Conservation (phyloP, 805 yeast species). For the Hanseniaspora taiwanica region DNA sequence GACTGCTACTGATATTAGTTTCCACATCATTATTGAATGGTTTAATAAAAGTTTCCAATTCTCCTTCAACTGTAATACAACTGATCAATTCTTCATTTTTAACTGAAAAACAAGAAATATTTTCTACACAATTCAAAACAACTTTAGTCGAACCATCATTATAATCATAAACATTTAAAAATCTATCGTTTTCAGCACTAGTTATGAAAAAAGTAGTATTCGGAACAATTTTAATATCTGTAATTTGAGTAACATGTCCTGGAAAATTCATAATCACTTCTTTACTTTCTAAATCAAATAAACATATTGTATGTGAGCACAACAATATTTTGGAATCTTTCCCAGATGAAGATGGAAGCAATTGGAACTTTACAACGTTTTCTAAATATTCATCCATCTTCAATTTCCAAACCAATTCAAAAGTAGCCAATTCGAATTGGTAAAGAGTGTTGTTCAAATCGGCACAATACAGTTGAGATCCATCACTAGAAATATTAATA, state of each 20-base stretch:
- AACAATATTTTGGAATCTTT: constrained; percentile 40
- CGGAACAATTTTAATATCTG: constrained; percentile 8
- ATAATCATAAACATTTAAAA: constrained; percentile 50
- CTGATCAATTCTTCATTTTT: constrained; percentile 19
- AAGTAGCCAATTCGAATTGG: constrained; percentile 46
- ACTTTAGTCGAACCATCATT: constrained; percentile 27
- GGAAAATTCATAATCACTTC: constrained; percentile 43
- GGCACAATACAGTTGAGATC: constrained; percentile 36
- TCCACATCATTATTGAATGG: constrained; percentile 28
- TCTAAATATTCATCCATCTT: constrained; percentile 4
- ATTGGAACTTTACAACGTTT: not conserved
- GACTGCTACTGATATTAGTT: constrained; percentile 8
- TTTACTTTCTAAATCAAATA: constrained; percentile 31
- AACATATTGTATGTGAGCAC: constrained; percentile 54
- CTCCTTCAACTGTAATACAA: constrained; percentile 63
- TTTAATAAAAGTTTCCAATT: constrained; percentile 54
- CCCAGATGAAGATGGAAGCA: too few species aligned
- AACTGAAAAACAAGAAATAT: constrained; percentile 35
- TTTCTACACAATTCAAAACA: constrained; percentile 60
- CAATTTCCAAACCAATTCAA: constrained; percentile 12
- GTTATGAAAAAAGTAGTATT: constrained; percentile 41
- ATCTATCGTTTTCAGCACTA: constrained; percentile 69
- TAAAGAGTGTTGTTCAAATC: constrained; percentile 45
- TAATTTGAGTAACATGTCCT: constrained; percentile 64
- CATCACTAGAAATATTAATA: constrained; percentile 25